Evolutionary conservation across 345 rosid species (phyloP).

Genomic region (Ceriops decandra): DNA sequence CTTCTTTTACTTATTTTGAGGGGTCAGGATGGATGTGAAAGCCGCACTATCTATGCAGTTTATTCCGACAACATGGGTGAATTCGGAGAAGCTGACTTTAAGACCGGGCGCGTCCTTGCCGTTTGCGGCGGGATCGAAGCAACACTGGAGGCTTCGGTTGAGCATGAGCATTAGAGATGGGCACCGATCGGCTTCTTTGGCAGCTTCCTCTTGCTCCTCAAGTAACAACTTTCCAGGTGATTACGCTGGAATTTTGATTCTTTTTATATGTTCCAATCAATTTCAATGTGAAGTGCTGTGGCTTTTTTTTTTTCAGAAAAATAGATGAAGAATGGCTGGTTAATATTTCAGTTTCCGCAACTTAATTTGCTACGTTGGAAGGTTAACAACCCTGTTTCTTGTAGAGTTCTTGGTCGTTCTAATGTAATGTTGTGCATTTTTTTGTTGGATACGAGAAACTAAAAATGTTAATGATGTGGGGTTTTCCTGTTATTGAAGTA

Average conservation of each 20-base stretch:
- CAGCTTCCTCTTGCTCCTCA: constrained; percentile 35
- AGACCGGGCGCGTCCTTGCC: constrained; percentile 30
- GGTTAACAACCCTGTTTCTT: not conserved
- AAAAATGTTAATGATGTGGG: too few species aligned
- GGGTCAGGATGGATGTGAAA: constrained; percentile 50
- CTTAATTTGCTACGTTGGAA: not conserved
- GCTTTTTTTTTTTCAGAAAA: too few species aligned
- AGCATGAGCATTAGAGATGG: constrained; percentile 19
- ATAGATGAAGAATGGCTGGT: too few species aligned
- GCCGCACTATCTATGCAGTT: constrained; percentile 40
- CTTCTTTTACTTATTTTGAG: too few species aligned
- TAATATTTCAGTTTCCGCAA: too few species aligned
- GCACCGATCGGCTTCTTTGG: constrained; percentile 23
- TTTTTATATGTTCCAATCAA: not conserved
- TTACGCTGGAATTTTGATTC: not conserved
- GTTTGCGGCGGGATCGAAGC: constrained; percentile 30
- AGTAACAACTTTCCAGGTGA: constrained; percentile 56
- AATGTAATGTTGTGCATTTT: too few species aligned
- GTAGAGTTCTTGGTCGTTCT: not conserved
- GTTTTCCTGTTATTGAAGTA: too few species aligned
- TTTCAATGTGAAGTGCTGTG: not conserved
- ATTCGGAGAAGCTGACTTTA: constrained; percentile 26
- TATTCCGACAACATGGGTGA: constrained; percentile 34
- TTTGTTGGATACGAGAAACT: too few species aligned
- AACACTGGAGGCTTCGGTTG: constrained; percentile 28